Base-by-base conservation (phyloP, 2,329 filamentous ascomycete species). In the Apiospora rasikravindrae region DNA sequence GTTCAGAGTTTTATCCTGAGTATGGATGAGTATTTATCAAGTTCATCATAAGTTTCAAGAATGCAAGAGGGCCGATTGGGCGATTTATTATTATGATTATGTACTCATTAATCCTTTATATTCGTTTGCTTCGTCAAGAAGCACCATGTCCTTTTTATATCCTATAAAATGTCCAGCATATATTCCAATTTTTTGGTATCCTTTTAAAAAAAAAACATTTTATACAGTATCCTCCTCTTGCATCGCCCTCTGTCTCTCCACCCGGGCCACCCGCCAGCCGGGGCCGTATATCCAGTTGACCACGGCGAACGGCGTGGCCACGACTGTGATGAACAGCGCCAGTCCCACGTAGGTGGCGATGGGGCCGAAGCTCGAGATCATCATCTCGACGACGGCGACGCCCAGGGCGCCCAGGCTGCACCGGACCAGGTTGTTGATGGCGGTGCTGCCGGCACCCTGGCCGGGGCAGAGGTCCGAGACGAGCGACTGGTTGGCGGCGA, bases 371-470 rank as follows among this genome's bases (percentile, higher is more conserved):
- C 33, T 19, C 13, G 24, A 5, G 44, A 75, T 72, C 71, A 78
- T 72, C 0, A 40, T 64, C 45, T 78, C 75, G 5, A 77, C 67
- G 19, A 76, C 49, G 2, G 74, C 75, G 2, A 80, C 80, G 11
- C 79, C 80, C 0, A 75, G 69, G 8, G 80, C 80, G 1, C 77
- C 80, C 3, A 81, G 61, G 19, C 74, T 72, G 40, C 80, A 81
- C 11, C 80, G 76, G 26, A 78, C 77, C 69, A 82, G 71, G 72
- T 82, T 82, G 69, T 82, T 82, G 40, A 80, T 75, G 1, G 81
- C 81, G 0, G 81, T 82, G 26, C 75, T 77, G 26, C 79, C 78
- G 2, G 81, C 80, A 1, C 78, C 77, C 29, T 75, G 74, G 1
- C 78, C 77, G 0, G 80, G 81, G 61, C 78, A 82, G 4, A 80